These are phyloP conservation scores for Linnemannia exigua DNA, from an alignment of 192 early-diverging fungal species.

Conservation along the genomic window DNA sequence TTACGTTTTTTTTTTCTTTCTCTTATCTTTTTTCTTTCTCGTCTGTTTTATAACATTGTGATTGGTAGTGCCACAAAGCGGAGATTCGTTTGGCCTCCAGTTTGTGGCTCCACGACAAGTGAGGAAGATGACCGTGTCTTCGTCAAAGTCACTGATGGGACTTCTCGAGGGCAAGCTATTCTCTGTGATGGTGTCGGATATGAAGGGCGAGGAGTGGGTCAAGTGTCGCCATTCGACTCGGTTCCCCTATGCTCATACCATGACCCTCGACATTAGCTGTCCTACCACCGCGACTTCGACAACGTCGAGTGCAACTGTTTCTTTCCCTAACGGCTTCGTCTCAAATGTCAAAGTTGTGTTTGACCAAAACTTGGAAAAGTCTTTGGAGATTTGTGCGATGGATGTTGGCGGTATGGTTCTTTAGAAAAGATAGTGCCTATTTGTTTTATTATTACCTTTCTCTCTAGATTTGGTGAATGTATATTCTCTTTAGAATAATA, in stretches of 20 bases:
- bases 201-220: neutral
- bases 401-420: slow-evolving; percentile 24
- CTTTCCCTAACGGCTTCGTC: slow-evolving; percentile 9
- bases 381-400: slow-evolving; percentile 33
- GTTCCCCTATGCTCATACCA: slow-evolving; percentile 16
- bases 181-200: slow-evolving; percentile 12
- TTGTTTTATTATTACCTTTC: neutral
- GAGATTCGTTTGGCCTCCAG: slow-evolving; percentile 68
- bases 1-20: neutral
- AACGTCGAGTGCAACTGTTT: neutral
- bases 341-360: slow-evolving; percentile 28
- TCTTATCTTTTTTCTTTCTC: no score
- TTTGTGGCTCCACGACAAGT: slow-evolving; percentile 54
- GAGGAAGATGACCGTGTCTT: slow-evolving; percentile 28
- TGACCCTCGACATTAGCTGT: slow-evolving; percentile 29
- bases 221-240: slow-evolving; percentile 26
- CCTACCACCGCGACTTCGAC: neutral
- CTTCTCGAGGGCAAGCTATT: slow-evolving; percentile 28
- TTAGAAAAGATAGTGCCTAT: neutral
- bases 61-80: slow-evolving; percentile 49
- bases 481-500: no score
- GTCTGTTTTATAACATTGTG: no score
- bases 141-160: slow-evolving; percentile 25
- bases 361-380: slow-evolving; percentile 14
- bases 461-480: no score